A percentile compares a stretch with the other conserved stretches of the same genome.
Conservation (phyloP, 2,329 filamentous ascomycete genomes). For the Scopulariopsis brevicaulis region DNA sequence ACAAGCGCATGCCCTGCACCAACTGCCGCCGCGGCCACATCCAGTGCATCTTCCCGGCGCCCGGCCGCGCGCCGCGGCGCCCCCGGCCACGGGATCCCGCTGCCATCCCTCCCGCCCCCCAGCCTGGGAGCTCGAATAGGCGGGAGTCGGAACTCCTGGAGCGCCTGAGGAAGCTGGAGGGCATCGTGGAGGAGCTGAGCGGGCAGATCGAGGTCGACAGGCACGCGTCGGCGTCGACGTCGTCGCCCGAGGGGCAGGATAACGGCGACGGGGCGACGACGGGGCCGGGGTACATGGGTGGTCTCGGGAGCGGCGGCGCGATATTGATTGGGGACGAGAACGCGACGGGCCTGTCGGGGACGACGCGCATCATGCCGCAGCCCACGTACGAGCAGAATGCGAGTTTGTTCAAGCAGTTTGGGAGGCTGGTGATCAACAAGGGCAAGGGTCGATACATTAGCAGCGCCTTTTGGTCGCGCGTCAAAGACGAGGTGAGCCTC, state of each 20-base stretch:
- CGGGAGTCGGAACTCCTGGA: slow-evolving; percentile 61
- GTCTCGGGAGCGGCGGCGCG: not conserved
- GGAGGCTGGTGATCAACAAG: slow-evolving; percentile 57
- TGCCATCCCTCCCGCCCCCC: slow-evolving; percentile 33
- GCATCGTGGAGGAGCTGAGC: slow-evolving; percentile 61
- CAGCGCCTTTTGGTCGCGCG: slow-evolving; percentile 64
- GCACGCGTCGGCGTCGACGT: not conserved
- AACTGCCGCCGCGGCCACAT: slow-evolving; percentile 63
- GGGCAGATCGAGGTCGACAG: slow-evolving; percentile 50
- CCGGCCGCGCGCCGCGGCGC: slow-evolving; percentile 60
- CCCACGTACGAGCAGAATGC: not conserved
- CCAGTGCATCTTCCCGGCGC: slow-evolving; percentile 63
- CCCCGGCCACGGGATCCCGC: slow-evolving; percentile 54
- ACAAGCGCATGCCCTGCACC: slow-evolving; percentile 66
- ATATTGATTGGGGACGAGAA: not conserved
- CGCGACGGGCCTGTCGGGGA: not conserved
- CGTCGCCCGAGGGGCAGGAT: not conserved
- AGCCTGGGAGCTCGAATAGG: slow-evolving; percentile 33
- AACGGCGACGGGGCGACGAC: not conserved
- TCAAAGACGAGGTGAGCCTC: slow-evolving; percentile 56
- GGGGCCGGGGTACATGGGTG: not conserved
- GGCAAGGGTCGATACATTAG: slow-evolving; percentile 54
- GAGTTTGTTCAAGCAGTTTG: slow-evolving; percentile 36
- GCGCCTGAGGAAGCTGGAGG: slow-evolving; percentile 60
- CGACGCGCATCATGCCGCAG: not conserved